Evolutionary conservation across 192 early-diverging fungal species (phyloP).

Genomic region (Coemansia sp.): DNA sequence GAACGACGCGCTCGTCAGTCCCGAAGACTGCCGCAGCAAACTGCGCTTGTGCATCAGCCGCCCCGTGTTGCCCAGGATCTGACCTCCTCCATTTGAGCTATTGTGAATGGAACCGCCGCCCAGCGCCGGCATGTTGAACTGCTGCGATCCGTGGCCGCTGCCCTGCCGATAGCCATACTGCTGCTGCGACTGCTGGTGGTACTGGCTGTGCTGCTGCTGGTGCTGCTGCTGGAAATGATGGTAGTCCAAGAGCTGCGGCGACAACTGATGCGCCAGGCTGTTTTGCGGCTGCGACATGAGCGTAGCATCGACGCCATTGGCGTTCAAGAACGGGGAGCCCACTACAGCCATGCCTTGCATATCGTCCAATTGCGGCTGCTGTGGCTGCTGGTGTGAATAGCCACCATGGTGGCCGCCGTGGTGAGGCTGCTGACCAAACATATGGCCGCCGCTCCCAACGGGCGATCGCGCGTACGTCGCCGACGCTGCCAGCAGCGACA

Average conservation of each 20-base stretch:
- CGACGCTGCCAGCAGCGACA: constrained; percentile 49
- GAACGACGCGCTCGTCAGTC: constrained; percentile 41
- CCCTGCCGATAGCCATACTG: not conserved
- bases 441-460: not conserved
- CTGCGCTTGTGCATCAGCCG: constrained; percentile 43
- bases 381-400: not conserved
- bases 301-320: constrained; percentile 39
- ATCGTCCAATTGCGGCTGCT: not conserved
- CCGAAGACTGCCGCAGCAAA: constrained; percentile 43
- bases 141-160: not conserved
- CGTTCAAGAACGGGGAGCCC: constrained; percentile 39
- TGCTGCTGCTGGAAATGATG: not conserved
- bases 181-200: constrained; percentile 10
- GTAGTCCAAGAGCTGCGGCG: constrained; percentile 36
- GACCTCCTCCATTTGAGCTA: not conserved
- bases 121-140: not conserved
- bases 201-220: not conserved
- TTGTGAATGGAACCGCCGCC: not conserved
- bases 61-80: constrained; percentile 19
- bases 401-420: not conserved
- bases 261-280: constrained; percentile 43
- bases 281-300: constrained; percentile 57
- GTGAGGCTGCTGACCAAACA: not conserved
- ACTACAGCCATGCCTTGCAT: constrained; percentile 14
- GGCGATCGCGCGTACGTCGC: constrained; percentile 45